Evolutionary conservation across 169 alveolate genomes (phyloP).

Genomic region (Blepharisma undulans): DNA sequence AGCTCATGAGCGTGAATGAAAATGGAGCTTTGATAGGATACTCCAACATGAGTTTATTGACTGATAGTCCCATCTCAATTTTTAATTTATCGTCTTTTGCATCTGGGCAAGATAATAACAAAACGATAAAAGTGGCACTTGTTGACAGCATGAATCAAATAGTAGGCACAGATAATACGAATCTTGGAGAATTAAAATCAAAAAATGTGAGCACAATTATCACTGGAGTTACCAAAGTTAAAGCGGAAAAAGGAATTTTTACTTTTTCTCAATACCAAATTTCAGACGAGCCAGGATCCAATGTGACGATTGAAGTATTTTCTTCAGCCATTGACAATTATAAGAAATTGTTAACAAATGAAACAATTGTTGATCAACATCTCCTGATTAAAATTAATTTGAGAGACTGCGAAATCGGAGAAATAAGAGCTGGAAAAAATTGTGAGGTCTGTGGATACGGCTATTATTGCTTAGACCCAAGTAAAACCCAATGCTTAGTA

Average conservation of each 20-base stretch:
- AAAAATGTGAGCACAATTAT: not conserved
- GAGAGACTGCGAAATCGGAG: slow-evolving; percentile 16
- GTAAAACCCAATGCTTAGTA: not conserved
- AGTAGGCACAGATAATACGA: slow-evolving; percentile 3
- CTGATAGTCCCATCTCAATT: not conserved
- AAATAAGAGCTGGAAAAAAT: not conserved
- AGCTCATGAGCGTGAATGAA: not conserved
- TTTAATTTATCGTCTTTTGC: not conserved
- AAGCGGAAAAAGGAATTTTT: not conserved
- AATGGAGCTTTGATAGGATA: not conserved
- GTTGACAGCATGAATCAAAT: slow-evolving; percentile 6
- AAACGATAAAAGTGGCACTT: not conserved
- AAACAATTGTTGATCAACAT: not conserved
- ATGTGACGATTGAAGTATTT: not conserved
- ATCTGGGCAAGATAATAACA: not conserved
- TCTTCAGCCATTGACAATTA: not conserved
- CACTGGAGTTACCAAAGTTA: not conserved
- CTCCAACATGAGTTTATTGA: not conserved
- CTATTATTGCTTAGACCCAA: not conserved
- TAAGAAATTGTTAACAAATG: not conserved
- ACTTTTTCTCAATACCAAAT: not conserved
- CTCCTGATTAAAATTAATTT: not conserved
- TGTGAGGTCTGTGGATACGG: not conserved
- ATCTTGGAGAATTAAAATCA: not conserved
- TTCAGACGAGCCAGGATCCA: not conserved